Conservation (phyloP, 208 protist species). For the Leishmania tarentolae region DNA sequence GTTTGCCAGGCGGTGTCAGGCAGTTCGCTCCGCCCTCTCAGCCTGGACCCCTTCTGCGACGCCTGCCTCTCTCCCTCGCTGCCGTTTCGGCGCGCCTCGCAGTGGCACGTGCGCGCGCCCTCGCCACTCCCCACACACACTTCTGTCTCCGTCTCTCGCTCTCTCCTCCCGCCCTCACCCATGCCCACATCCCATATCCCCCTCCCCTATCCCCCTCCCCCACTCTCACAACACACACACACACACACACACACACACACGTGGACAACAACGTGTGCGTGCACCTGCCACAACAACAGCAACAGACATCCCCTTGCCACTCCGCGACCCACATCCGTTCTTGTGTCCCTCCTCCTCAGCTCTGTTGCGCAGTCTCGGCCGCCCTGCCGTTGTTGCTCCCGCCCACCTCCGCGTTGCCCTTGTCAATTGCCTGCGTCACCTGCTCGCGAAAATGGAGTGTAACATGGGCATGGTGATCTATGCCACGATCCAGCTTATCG, state of each 20-base stretch:
- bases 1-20: not conserved
- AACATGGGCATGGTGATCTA: conserved; percentile 52
- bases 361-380: not conserved
- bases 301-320: not conserved
- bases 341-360: not conserved
- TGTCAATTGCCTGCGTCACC: not conserved
- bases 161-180: not conserved
- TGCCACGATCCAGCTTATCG: conserved; percentile 39
- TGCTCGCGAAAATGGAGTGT: not conserved
- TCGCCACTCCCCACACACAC: not conserved
- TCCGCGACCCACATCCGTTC: not conserved
- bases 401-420: not conserved
- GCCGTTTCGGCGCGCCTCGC: too few relatives aligned
- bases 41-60: too few relatives aligned
- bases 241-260: conserved; percentile 38
- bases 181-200: not conserved
- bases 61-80: not conserved
- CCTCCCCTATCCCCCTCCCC: not conserved
- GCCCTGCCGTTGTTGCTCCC: not conserved
- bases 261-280: not conserved
- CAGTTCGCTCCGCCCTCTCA: not conserved
- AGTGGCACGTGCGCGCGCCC: not conserved
- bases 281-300: not conserved
- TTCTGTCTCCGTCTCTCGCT: not conserved
- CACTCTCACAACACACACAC: not conserved